These are phyloP conservation scores for Halenospora varia DNA, from an alignment of 495 filamentous ascomycete genomes.

Conservation along the genomic window DNA sequence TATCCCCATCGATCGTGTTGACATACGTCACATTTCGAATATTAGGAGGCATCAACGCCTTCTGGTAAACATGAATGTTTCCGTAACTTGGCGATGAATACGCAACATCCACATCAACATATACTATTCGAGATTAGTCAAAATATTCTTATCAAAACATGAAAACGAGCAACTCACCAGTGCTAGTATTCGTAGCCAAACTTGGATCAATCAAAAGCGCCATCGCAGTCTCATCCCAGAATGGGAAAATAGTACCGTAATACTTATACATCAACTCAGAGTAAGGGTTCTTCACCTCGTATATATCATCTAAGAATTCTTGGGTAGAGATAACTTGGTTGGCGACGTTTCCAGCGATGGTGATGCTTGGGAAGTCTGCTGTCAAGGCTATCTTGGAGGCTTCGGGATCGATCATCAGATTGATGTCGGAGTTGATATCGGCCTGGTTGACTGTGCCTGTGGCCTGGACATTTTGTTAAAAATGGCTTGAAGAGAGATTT, in stretches of 20 bases:
- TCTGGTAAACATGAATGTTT: slow-evolving; percentile 10
- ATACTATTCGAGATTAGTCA: slow-evolving; percentile 2
- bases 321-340: slow-evolving; percentile 11
- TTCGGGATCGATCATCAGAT: slow-evolving; percentile 12
- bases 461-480: no score
- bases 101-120: slow-evolving; percentile 8
- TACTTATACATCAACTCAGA: slow-evolving; percentile 7
- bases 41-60: slow-evolving; percentile 4
- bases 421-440: slow-evolving; percentile 10
- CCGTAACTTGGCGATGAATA: slow-evolving; percentile 7
- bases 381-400: slow-evolving; percentile 7
- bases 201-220: slow-evolving; percentile 8
- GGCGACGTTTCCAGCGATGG: slow-evolving; percentile 10
- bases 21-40: slow-evolving; percentile 11
- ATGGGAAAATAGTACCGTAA: slow-evolving; percentile 1
- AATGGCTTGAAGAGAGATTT: no score
- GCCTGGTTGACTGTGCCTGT: slow-evolving; percentile 3
- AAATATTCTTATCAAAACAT: no score
- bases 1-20: slow-evolving; percentile 6
- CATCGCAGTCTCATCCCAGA: slow-evolving; percentile 15
- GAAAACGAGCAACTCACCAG: slow-evolving; percentile 5
- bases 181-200: not conserved
- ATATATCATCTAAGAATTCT: slow-evolving; percentile 9
- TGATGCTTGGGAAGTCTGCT: slow-evolving; percentile 9
- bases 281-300: slow-evolving; percentile 12